Percentiles rank a stretch among this genome's conserved stretches.
These are phyloP conservation scores for Shiraia bambusicola DNA, from an alignment of 2,329 filamentous ascomycete genomes.

Conservation along the genomic window DNA sequence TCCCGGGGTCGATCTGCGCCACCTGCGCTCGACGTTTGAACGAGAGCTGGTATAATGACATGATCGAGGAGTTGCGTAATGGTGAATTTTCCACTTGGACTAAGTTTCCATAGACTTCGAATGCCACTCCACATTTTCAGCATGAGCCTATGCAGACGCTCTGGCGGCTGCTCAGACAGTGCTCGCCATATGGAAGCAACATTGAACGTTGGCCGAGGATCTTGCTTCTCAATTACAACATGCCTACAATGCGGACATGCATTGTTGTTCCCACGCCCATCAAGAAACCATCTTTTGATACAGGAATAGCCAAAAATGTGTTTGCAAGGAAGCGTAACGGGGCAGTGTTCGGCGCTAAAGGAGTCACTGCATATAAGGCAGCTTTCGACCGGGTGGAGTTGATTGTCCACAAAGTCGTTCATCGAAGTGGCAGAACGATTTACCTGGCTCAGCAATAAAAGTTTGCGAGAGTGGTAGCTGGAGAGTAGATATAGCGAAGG, in stretches of 20 bases:
- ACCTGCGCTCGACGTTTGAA: slow-evolving; percentile 4
- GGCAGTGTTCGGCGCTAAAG: slow-evolving; percentile 27
- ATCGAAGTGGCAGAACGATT: slow-evolving; percentile 9
- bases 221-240: slow-evolving; percentile 17
- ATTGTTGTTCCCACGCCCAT: slow-evolving; percentile 24
- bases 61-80: slow-evolving; percentile 20
- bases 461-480: neutral
- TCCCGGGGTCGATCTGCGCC: neutral
- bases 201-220: slow-evolving; percentile 16
- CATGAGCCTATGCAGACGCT: slow-evolving; percentile 23
- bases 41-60: slow-evolving; percentile 26
- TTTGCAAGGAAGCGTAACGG: slow-evolving; percentile 33
- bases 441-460: neutral
- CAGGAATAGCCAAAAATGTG: slow-evolving; percentile 38
- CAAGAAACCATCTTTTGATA: slow-evolving; percentile 30
- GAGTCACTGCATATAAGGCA: slow-evolving; percentile 33
- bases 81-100: slow-evolving; percentile 19
- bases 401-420: slow-evolving; percentile 28
- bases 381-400: slow-evolving; percentile 27
- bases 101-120: slow-evolving; percentile 20
- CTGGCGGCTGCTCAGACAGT: slow-evolving; percentile 24
- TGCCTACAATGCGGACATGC: slow-evolving; percentile 34
- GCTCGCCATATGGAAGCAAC: slow-evolving; percentile 28
- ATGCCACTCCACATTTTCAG: slow-evolving; percentile 21
- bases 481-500: slow-evolving; percentile 1